Base-by-base conservation (phyloP, 495 filamentous ascomycete species). In the Lepraria neglecta region DNA sequence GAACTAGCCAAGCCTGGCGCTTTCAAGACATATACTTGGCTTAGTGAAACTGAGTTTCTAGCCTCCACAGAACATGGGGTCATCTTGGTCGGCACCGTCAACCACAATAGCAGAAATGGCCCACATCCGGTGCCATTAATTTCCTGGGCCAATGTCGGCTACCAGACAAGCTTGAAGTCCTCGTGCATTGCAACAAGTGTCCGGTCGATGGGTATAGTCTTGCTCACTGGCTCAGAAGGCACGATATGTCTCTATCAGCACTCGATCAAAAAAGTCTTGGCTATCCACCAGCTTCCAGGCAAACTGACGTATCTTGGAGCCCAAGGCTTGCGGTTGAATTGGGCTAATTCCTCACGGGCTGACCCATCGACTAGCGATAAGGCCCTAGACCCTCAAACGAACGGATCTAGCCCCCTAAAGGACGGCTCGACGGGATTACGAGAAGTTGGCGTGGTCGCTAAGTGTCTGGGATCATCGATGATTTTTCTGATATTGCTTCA, bases 1-100 rank as follows among this genome's bases (percentile, higher is more conserved):
- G 2, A 10, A 44, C 21, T 11, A 12, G 4, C 2, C 42, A 69
- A 59, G 58, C 78, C n/a, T 52, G 80, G 86, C 58, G 65, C 68
- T 7, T 81, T 87, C 60, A 86, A 83, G 63, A 71, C 78, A 38
- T 92, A 89, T 65, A 77, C 76, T 11, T 91, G 91, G 63, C 68
- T 91, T 27, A 79, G 79, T 3, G 69, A 79, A 1, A 72, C 78
- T 46, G 72, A 71, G 17, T 69, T 94, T 21, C 69, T 92, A 52
- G 77, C 76, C 3, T 84, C 80, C 4, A 85, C 86, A 2, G 77
- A 74, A 14, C 76, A 73, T n/a, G 88, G 87, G 3, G 75, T 79
- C 28, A 61, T 92, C 3, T 76, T 88, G 31, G 67, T 84, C 12
- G 85, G 67, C 45, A 64, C 28, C 12, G 48, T 74, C 11, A 27